Evolutionary conservation across 2,329 filamentous ascomycete genomes (phyloP), one percentile per base, ranked within the genome.

Genomic region (Apiospora koreana): DNA sequence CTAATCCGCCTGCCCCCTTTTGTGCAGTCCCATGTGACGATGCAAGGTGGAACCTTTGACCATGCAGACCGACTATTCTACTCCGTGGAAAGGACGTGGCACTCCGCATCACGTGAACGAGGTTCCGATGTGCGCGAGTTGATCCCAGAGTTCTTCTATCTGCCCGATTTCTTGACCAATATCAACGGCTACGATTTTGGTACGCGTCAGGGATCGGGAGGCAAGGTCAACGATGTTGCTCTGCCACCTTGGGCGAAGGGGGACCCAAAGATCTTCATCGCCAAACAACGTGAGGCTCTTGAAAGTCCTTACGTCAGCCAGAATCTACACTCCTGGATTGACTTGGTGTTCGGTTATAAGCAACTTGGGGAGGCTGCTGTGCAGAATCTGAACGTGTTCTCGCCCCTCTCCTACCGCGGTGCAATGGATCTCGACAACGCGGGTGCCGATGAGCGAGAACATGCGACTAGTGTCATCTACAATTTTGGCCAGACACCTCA

Each of bases 401-500:
- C 98, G 74, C 94, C 97, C 79, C 87, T 98, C 25, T 98, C 95
- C 0, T 99, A 99, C 78, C 93, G 95, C 72, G 97, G 96, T 8
- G 94, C 95, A 2, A 97, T 93, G 73, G 94, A 99, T 79, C 84
- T 99, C 5, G 96, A 99, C 79, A 91, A 91, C 68, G 90, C 92
- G 9, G 95, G 98, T 78, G 92, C 93, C 0, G 90, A 95, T 69
- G 95, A 98, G 80, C 88, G 94, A 58, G 86, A 94, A 8, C 93
- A 95, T 6, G 95, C 94, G 0, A 98, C 97, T 69, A 94, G 94
- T 43, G 97, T 98, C 75, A 98, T 99, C 76, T 95, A 99, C 81
- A 98, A 98, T 76, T 99, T 99, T 80, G 96, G 96, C 0, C 96
- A 99, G 80, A 99, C 97, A 1, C 96, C 97, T 1, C 93, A 97